Evolutionary conservation across 306 rosid genomes (phyloP).

Genomic region (Dalbergia oliveri): DNA sequence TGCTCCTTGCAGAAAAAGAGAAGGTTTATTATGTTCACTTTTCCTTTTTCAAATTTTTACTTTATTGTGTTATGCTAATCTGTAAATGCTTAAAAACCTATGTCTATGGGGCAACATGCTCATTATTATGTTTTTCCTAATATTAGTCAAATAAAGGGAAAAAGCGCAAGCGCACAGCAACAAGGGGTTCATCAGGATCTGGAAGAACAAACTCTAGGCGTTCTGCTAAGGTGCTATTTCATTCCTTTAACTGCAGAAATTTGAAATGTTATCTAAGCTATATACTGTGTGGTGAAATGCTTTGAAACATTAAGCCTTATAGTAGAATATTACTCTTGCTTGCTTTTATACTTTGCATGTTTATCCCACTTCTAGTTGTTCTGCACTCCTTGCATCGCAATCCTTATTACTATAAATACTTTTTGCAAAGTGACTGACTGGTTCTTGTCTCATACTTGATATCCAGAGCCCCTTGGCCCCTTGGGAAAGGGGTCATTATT

Average conservation of each 20-base stretch:
- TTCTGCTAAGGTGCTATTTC: conserved; percentile 68
- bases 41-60: conserved; percentile 29
- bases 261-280: conserved; percentile 37
- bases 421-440: background rate
- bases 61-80: background rate
- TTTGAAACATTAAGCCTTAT: background rate
- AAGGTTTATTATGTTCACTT: conserved; percentile 58
- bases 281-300: background rate
- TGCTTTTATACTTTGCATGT: background rate
- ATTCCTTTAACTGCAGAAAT: conserved; percentile 28
- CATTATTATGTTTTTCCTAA: conserved; percentile 31
- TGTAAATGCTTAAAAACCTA: background rate
- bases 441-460: background rate
- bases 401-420: background rate
- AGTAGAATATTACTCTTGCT: background rate
- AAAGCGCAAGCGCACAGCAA: conserved; percentile 75
- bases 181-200: conserved; percentile 68
- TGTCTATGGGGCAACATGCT: conserved; percentile 10
- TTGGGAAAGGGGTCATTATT: background rate
- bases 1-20: conserved; percentile 80
- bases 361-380: conserved; percentile 14
- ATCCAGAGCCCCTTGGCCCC: background rate
- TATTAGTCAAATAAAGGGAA: conserved; percentile 70
- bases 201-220: conserved; percentile 66
- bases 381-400: background rate